Evolutionary conservation across 306 rosid genomes (phyloP).

Genomic region (Astragalus membranaceus): DNA sequence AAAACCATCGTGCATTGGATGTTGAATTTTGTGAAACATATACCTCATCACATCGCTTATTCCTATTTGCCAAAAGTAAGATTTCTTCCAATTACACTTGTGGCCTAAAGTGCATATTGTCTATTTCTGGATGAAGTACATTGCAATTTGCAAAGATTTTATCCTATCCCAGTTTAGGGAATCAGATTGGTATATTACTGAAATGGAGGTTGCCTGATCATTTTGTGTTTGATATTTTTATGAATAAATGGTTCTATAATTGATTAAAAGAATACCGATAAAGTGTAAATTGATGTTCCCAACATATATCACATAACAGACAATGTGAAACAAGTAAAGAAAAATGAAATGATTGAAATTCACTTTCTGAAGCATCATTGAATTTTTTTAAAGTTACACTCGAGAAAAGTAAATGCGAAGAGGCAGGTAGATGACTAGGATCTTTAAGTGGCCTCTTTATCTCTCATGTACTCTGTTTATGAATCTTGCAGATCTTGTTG

Average conservation of each 20-base stretch:
- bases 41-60: neutral
- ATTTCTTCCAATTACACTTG: neutral
- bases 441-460: neutral
- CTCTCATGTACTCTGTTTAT: neutral
- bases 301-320: neutral
- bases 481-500: neutral
- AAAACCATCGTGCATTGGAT: neutral
- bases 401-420: neutral
- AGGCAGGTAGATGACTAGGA: neutral
- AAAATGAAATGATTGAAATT: neutral
- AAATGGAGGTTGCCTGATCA: neutral
- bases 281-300: neutral
- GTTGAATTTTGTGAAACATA: neutral
- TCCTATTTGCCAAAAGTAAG: neutral
- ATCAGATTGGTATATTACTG: neutral
- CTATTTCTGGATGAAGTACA: neutral
- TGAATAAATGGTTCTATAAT: neutral
- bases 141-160: neutral
- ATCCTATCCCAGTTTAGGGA: neutral
- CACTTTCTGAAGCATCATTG: neutral
- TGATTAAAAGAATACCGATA: neutral
- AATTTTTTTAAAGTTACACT: neutral
- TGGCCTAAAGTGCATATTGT: neutral
- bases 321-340: neutral
- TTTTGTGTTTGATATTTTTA: neutral